Evolutionary conservation across 495 filamentous ascomycete genomes (phyloP), one percentile per base, ranked within the genome.

Genomic region (Penicillium chermesinum): DNA sequence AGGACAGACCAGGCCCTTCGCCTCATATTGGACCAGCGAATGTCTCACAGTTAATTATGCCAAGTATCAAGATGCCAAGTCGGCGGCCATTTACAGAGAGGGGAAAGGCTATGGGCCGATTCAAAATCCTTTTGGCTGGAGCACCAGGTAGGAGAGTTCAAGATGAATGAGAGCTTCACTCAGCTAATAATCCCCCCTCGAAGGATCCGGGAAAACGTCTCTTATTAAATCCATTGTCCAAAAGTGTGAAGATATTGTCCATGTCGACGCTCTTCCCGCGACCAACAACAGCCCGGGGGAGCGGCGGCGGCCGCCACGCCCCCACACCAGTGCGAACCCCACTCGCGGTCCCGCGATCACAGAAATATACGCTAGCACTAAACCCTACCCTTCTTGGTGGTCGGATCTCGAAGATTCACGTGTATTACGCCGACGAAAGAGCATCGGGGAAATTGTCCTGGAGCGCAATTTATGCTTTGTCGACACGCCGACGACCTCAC

Each of bases 391-490:
- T 2, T 63, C 81, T 30, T 97, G 93, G 93, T 96, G 89, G 89
- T 86, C 87, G n/a, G 88, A 94, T 53, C 62, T 91, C 43, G 88
- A 94, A 33, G 82, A 89, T 43, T 84, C 82, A 38, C 78, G 77
- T 33, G 69, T 85, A 21, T 66, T 90, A 13, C 74, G 79, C 48
- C 77, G 88, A 47, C 78, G 88, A 51, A 95, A 89, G 68, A 93
- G 86, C 54, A 68, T 82, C 47, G 87, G 84, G 7, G 93, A 93
- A 47, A 76, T 82, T 25, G 83, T 96, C 33, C 73, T 98, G 44
- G 93, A 98, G 59, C 77, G 93, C 22, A 98, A 98, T 67, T 57
- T 98, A 8, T 96, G 90, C 61, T 98, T 98, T 62, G 85, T 96
- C 44, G 93, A 98, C 71, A 95, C 89, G 8, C 83, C 85, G 18